Evolutionary conservation across 1,139 yeast species (phyloP), one percentile per base, ranked within the genome.

Genomic region (Protomyces inouyei): DNA sequence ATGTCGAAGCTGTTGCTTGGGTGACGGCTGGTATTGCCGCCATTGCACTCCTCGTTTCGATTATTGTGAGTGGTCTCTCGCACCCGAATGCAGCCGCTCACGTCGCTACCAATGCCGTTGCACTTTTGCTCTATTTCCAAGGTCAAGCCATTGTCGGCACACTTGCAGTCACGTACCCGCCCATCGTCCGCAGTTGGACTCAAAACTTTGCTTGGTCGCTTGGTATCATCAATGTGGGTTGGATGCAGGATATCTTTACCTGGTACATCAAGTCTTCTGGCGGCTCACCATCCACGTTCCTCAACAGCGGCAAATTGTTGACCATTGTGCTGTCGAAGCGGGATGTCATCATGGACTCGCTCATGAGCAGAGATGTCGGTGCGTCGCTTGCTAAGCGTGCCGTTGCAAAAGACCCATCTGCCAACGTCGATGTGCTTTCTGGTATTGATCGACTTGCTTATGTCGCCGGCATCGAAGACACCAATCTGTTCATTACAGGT

Each of bases 261-360:
- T 93, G 98, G 98, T 93, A 93, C 76, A 85, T 93, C 65, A 96
- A 92, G 76, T 80, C 97, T n/a, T 93, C 98, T 0, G 97, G 97
- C 54, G 98, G 98, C 66, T 75, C 82, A 0, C 85, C 95, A 2
- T 86, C 97, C 2, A 87, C 87, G 66, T 83, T 90, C 10, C 65
- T 66, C 12, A 51, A 66, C 40, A 52, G 54, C 28, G 64, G 68
- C 35, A 71, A 73, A 3, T 75, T 78, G 28, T 73, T 82, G 71
- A 83, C 92, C 64, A 86, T 95, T 5, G 97, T 91, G 9, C 96
- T 91, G 74, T 88, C 86, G 67, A 60, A 56, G 68, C 61, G 55
- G 40, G 57, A 60, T 65, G 14, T n/a, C 4, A 6, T 55, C 25
- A 25, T 40, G n/a, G 45, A 37, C 70, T 73, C 75, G 21, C 54